Base-by-base conservation (phyloP, 225 moss, liverwort and hornwort genomes). In the Polytrichum formosum region DNA sequence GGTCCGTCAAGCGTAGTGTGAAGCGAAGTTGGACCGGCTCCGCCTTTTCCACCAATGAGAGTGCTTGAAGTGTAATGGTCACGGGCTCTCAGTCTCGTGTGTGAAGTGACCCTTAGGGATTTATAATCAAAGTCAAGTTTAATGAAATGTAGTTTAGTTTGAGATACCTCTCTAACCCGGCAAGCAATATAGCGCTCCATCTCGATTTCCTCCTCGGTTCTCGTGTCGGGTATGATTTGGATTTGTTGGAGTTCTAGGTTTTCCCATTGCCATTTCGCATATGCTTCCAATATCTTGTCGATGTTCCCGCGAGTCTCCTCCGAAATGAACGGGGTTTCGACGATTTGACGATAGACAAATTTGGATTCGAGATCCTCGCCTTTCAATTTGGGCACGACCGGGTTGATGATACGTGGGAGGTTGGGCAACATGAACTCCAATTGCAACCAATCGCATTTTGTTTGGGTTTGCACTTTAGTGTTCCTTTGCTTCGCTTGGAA, bases 401-500 rank as follows among this genome's bases (percentile, higher is more conserved):
- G 88, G 10, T 81, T 77, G 65, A 98, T 77, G 53, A 86, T 64
- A 68, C 92, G 87, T 1, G 97, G 97, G 5, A 98, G n/a, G 61
- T 81, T 83, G 2, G 97, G 94, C 54, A 98, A 75, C 18, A 76
- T 74, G 58, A 92, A 73, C 17, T 83, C 80, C 35, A 92, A 66
- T 64, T 73, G 86, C 65, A 98, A 81, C 97, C 97, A 98, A 33
- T 90, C 63, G 28, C 97, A 98, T 31, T 84, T 90, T 25, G 94
- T 94, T 73, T 83, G 80, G 53, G 58, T 56, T 5, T 82, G 83
- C 64, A 90, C 33, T 75, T 83, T 91, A 16, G 68, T 78, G 35
- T 68, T 80, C 26, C 70, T 73, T 18, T 54, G 74, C 65, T 82
- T 91, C 22, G 82, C 66, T 72, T 81, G 89, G 5, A 90, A 78